Evolutionary conservation across 768 basidiomycete species (phyloP), one percentile per base, ranked within the genome.

Genomic region (Panus rudis): DNA sequence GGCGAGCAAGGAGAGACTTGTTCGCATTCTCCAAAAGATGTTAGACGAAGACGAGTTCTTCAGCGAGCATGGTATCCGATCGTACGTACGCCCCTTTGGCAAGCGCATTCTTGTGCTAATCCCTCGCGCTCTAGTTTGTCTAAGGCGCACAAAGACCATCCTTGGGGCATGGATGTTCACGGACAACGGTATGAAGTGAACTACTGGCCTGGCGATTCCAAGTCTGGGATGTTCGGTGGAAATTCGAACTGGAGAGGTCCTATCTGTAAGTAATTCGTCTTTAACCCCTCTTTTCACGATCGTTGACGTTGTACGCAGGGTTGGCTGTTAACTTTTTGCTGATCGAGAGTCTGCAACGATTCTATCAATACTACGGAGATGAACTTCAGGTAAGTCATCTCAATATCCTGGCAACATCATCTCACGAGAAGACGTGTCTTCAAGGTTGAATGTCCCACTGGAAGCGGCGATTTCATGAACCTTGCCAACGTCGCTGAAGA

Each of bases 121-220:
- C 17, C 20, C 20, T 17, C 8, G 19, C 26, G 37, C 16, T 30
- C 10, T 48, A 93, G 92, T 3, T 63, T 98, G 55, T 97, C 94
- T 0, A 87, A 92, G 59, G 63, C 75, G 51, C 96, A 99, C 65
- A 79, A 92, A 63, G 84, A 92, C 10, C 73, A 86, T 46, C 96
- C 96, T 3, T 99, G 90, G 88, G 85, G 84, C 5, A 96, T 97
- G 76, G 71, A 90, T 48, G 94, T 96, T 37, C 80, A 96, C 48
- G 93, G 92, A 13, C 79, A 97, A 53, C 75, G 82, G 31, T 89
- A 96, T 59, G 88, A 92, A 56, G 90, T 98, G 23, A 77, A 78
- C 25, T 99, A 98, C 64, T 98, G 96, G 96, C 94, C 96, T 1
- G 96, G 93, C 7, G 96, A 99, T 60, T 97, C 94, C 2, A 79